Evolutionary conservation across 2,329 filamentous ascomycete genomes (phyloP), one percentile per base, ranked within the genome.

Genomic region (Boeremia lycopersici): DNA sequence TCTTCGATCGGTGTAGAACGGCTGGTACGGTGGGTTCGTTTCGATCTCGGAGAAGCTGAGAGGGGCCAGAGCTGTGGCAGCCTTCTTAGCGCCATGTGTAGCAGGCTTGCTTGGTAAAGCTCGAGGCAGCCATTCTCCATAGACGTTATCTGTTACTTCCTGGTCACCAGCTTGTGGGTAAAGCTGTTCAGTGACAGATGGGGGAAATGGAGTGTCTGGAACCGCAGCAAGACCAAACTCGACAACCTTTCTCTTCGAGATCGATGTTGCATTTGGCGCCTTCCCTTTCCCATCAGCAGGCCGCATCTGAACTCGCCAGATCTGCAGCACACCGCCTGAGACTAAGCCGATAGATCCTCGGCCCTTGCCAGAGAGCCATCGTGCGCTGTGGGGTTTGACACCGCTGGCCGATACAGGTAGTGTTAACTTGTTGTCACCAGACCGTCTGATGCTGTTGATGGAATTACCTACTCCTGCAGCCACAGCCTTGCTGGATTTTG

Each of bases 1-100:
- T 3, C 93, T 86, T 49, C 86, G 85, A 69, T 98, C 93, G 0
- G 93, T 95, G 72, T 98, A 93, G 78, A 98, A 97, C 1, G 95
- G 93, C 68, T 96, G 93, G 67, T 96, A 98, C 2, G 93, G 91
- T 4, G 93, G 90, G 69, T 93, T 97, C 1, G 93, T 96, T 71
- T 99, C 95, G 61, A 96, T 96, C 78, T 97, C 93, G 6, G 91
- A 91, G 85, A 93, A 71, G 78, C 72, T 74, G 19, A 75, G 57
- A 13, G 72, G 72, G 13, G 89, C 72, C 77, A 90, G 74, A 1
- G 68, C 56, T 2, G 61, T 47, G 2, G 36, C 54, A 6, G 46
- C 26, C 15, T 46, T 48, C 55, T 64, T 63, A 17, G 19, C 51
- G 25, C 42, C 42, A 23, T 33, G 44, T 43, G 42, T 17, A 13